Evolutionary conservation across 805 yeast genomes (phyloP), one percentile per base, ranked within the genome.

Genomic region (Wickerhamomyces tratensis): DNA sequence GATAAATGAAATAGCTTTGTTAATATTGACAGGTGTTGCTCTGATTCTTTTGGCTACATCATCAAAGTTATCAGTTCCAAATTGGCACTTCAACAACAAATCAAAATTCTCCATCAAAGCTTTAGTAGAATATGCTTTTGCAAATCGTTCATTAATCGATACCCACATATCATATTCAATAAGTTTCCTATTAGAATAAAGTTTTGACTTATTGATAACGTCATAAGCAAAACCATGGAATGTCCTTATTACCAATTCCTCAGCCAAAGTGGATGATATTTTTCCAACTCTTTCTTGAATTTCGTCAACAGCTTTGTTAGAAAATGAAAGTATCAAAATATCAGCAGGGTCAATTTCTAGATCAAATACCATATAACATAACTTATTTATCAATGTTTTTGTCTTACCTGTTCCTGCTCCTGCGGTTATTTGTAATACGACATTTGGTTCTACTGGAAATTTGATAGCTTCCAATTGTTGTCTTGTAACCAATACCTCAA

Each of bases 321-420:
- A 82, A 70, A 83, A 67, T 12, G 86, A 77, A 5, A 83, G 62
- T 3, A 81, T 77, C 33, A 82, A 53, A 5, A 84, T 71, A 41
- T 79, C 77, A 4, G 65, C 56, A 0, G 88, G 86, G 3, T 55
- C 44, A 1, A 76, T 50, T 7, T 45, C 46, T 3, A 58, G 58
- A 11, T 62, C 44, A 1, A 56, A 46, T 5, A 82, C 51, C 47
- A 79, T 47, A 44, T 71, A 64, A 2, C 72, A 72, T 0, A 82
- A 65, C 45, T 84, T 65, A 30, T 69, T 64, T 5, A 76, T 70
- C 30, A 82, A 49, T 0, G 87, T 80, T 33, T 65, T 62, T 0
- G 88, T 80, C 52, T 82, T 82, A 3, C 91, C 89, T 8, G 84
- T 72, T 5, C 89, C 88, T 1, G 89, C 87, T 0, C 87, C 87